phyloP scores from a whole-genome alignment of 1,139 yeast genomes.

The Schwanniomyces etchellsii region DNA sequence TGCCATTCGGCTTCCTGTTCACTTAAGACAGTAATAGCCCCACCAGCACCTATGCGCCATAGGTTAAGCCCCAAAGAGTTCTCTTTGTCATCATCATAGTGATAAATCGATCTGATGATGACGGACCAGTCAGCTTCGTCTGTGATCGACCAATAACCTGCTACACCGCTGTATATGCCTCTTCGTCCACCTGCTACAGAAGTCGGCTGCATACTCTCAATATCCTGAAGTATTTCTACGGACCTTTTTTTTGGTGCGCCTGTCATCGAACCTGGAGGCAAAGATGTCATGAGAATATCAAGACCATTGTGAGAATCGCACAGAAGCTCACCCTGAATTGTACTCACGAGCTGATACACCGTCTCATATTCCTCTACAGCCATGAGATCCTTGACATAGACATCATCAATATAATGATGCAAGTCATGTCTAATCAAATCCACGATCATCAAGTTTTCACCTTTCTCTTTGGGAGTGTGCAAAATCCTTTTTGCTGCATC shows the following conservation, averaged over 20 bases:
- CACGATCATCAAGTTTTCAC: constrained; percentile 95
- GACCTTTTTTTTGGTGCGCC: constrained; percentile 97
- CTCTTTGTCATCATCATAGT: constrained; percentile 48
- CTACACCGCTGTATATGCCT: constrained; percentile 91
- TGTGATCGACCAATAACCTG: constrained; percentile 91
- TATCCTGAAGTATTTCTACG: constrained; percentile 67
- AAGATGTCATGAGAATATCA: constrained; percentile 68
- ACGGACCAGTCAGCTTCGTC: constrained; percentile 97
- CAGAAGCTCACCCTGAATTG: constrained; percentile 61
- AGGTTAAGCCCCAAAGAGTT: constrained; percentile 21
- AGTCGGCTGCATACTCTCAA: constrained; percentile 35
- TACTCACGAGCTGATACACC: constrained; percentile 88
- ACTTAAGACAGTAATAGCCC: constrained; percentile 91
- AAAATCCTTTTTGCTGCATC: constrained; percentile 61
- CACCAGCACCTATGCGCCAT: constrained; percentile 98
- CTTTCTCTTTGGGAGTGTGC: constrained; percentile 87
- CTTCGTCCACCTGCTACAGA: constrained; percentile 50
- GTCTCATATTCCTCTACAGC: constrained; percentile 87
- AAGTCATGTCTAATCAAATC: constrained; percentile 93
- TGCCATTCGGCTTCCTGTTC: constrained; percentile 83
- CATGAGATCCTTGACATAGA: constrained; percentile 77
- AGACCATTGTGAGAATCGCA: constrained; percentile 53
- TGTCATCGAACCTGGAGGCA: constrained; percentile 99
- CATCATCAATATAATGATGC: constrained; percentile 60
- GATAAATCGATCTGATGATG: constrained; percentile 76